Evolutionary conservation across 2,329 filamentous ascomycete genomes (phyloP).

Genomic region (Colletotrichum theobromicola): DNA sequence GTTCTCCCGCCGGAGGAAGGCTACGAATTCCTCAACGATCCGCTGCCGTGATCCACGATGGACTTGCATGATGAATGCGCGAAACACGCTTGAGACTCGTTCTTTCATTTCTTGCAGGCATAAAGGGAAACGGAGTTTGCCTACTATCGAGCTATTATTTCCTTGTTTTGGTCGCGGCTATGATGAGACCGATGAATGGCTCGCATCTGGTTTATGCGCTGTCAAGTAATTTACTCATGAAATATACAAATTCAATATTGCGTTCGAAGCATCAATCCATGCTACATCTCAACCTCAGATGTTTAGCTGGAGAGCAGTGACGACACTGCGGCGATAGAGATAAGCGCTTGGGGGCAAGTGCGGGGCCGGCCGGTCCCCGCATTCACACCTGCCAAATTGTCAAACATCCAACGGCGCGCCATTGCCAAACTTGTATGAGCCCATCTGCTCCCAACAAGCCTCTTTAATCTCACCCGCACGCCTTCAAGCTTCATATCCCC

Average conservation of each 20-base stretch:
- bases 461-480: background rate
- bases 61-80: background rate
- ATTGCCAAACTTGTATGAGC: background rate
- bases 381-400: background rate
- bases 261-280: background rate
- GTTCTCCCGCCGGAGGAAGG: constrained; percentile 81
- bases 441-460: background rate
- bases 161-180: background rate
- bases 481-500: background rate
- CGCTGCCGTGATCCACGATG: constrained; percentile 26
- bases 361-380: constrained; percentile 13
- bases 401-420: background rate
- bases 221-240: background rate
- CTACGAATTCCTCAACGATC: constrained; percentile 72
- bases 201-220: background rate
- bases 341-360: constrained; percentile 3
- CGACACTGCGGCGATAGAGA: background rate
- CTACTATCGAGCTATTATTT: background rate
- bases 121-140: background rate
- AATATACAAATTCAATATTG: background rate
- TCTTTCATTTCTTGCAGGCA: background rate
- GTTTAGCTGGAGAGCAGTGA: background rate
- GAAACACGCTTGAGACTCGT: background rate
- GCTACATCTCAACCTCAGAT: background rate
- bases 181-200: background rate